Evolutionary conservation across 2,329 filamentous ascomycete genomes (phyloP).

Genomic region (Penicillium hesseltinei): DNA sequence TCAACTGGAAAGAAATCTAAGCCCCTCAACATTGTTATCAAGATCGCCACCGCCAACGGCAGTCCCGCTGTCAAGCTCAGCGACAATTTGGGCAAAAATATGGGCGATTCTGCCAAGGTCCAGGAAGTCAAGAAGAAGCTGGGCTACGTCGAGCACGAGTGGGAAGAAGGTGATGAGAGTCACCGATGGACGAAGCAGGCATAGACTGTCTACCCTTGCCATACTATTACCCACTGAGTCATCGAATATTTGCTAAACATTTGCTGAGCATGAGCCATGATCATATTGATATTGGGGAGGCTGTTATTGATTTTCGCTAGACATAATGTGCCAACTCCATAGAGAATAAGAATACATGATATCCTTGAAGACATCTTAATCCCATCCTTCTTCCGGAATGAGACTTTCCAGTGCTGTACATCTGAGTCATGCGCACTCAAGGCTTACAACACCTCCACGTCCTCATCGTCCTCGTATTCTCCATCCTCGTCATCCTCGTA

Average conservation of each 20-base stretch:
- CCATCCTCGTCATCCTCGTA: background rate
- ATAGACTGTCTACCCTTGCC: background rate
- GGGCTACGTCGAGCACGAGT: constrained; percentile 81
- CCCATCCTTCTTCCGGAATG: background rate
- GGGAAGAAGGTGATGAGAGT: constrained; percentile 80
- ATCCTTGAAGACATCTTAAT: background rate
- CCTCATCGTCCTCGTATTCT: background rate
- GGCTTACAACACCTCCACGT: background rate
- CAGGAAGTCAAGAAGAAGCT: constrained; percentile 78
- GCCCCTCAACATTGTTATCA: constrained; percentile 97
- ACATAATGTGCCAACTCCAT: background rate
- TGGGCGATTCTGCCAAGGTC: constrained; percentile 76
- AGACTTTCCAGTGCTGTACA: background rate
- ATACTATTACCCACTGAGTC: background rate
- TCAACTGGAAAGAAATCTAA: constrained; percentile 77
- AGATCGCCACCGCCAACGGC: constrained; percentile 80
- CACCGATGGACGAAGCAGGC: constrained; percentile 65
- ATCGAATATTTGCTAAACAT: background rate
- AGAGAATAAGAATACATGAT: constrained; percentile 7
- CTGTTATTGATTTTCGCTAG: background rate
- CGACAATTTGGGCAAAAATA: constrained; percentile 91
- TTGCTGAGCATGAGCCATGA: constrained; percentile 1
- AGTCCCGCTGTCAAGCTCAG: constrained; percentile 88
- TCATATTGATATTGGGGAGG: background rate
- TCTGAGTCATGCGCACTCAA: background rate